Evolutionary conservation across 331 rosid species (phyloP).

Genomic region (Rhamnella rubrinervis): DNA sequence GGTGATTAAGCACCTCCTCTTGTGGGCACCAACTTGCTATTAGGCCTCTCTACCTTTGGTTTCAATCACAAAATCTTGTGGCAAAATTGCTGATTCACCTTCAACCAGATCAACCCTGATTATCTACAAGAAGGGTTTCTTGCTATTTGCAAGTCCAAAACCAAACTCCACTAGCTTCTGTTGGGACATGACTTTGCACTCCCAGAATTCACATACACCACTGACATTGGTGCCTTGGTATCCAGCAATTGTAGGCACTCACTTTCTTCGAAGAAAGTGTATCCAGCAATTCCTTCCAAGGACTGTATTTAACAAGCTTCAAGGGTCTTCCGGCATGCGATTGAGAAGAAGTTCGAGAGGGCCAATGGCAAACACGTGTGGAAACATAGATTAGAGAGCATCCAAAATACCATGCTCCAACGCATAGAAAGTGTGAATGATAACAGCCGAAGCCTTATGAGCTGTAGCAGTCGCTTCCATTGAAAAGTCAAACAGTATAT

Average conservation of each 20-base stretch:
- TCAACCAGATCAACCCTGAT: constrained; percentile 46
- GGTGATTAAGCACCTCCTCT: constrained; percentile 20
- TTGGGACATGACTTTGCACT: too few species aligned
- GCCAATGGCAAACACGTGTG: constrained; percentile 32
- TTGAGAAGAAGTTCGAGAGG: constrained; percentile 22
- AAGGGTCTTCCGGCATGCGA: too few species aligned
- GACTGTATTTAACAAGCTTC: too few species aligned
- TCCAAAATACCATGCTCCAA: constrained; percentile 32
- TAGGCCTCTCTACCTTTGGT: constrained; percentile 30
- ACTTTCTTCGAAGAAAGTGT: too few species aligned
- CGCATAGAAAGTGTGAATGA: constrained; percentile 34
- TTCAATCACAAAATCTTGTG: constrained; percentile 28
- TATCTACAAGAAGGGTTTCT: constrained; percentile 39
- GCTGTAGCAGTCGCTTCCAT: background rate
- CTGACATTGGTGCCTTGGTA: too few species aligned
- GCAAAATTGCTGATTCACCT: constrained; percentile 29
- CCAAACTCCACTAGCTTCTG: too few species aligned
- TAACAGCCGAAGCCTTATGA: constrained; percentile 18
- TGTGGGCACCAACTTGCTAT: constrained; percentile 47
- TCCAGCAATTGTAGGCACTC: too few species aligned
- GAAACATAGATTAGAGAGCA: constrained; percentile 28
- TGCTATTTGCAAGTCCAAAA: too few species aligned
- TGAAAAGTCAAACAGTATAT: background rate
- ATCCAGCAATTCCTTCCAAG: too few species aligned
- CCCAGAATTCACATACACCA: too few species aligned